A percentile compares a stretch with the other conserved stretches of the same genome.
These are phyloP conservation scores for Suillus hirtellus DNA, from an alignment of 768 basidiomycete species.

Conservation along the genomic window DNA sequence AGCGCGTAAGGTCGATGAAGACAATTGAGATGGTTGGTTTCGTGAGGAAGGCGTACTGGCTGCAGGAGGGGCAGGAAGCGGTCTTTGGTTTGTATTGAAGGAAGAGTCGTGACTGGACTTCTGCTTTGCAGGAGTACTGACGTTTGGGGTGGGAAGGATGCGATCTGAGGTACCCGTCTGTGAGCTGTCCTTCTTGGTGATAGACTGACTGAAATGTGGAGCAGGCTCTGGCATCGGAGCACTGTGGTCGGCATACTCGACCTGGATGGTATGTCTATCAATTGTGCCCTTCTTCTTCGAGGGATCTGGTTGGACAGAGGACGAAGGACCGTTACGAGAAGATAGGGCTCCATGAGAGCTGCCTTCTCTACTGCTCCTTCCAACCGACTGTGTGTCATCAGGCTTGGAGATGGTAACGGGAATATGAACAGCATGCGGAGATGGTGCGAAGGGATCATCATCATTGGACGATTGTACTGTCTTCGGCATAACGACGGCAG, in stretches of 20 bases:
- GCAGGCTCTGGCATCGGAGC: conserved; percentile 29
- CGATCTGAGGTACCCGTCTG: conserved; percentile 11
- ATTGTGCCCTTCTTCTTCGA: conserved; percentile 45
- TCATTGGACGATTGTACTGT: conserved; percentile 42
- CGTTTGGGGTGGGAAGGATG: conserved; percentile 17
- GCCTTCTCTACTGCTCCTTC: conserved; percentile 22
- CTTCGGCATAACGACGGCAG: conserved; percentile 47
- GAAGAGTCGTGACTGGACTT: conserved; percentile 19
- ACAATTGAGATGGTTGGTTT: conserved; percentile 24
- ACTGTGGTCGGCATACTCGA: conserved; percentile 79
- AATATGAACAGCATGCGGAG: conserved; percentile 30
- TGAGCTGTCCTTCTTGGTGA: conserved; percentile 21
- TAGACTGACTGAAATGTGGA: conserved; percentile 21
- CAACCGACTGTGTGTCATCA: conserved; percentile 22
- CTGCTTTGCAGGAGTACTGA: conserved; percentile 18
- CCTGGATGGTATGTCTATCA: conserved; percentile 90
- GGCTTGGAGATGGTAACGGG: conserved; percentile 32
- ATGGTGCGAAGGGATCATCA: conserved; percentile 74
- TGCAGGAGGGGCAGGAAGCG: conserved; percentile 30
- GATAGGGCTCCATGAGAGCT: conserved; percentile 17
- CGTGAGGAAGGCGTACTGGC: conserved; percentile 20
- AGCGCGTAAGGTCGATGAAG: conserved; percentile 29
- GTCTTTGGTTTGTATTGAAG: conserved; percentile 24
- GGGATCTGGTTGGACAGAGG: conserved; percentile 37
- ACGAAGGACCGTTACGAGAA: conserved; percentile 24